Evolutionary conservation across 306 rosid species (phyloP).

Genomic region (Hylodesmum podocarpum): DNA sequence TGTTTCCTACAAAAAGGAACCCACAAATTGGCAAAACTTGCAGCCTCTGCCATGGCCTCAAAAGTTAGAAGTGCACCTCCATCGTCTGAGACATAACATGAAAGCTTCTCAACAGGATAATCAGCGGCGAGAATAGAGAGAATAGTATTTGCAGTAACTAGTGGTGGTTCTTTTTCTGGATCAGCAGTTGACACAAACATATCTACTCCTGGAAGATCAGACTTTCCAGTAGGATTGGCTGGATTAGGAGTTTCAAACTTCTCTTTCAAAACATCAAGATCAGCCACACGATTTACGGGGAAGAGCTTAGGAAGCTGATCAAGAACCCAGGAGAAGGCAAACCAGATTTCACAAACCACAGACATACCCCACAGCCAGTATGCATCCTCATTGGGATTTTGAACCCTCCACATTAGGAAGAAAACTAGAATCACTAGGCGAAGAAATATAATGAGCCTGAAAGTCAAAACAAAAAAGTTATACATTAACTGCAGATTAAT

Average conservation of each 20-base stretch:
- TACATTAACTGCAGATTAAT: background rate
- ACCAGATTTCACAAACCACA: constrained; percentile 82
- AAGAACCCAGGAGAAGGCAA: constrained; percentile 85
- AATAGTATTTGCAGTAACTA: constrained; percentile 82
- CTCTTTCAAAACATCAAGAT: constrained; percentile 57
- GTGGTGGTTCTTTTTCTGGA: constrained; percentile 82
- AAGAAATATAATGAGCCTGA: constrained; percentile 60
- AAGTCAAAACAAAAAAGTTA: constrained; percentile 6
- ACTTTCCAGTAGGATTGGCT: constrained; percentile 59
- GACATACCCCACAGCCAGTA: constrained; percentile 85
- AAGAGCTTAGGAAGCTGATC: constrained; percentile 85
- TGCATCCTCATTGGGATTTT: constrained; percentile 70
- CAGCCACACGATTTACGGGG: constrained; percentile 62
- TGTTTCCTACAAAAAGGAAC: constrained; percentile 85
- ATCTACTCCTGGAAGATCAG: constrained; percentile 84
- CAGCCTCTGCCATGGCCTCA: constrained; percentile 90
- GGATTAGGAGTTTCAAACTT: constrained; percentile 73
- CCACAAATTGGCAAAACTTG: constrained; percentile 84
- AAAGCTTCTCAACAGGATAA: constrained; percentile 76
- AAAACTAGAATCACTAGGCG: constrained; percentile 60
- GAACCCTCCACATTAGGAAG: constrained; percentile 62
- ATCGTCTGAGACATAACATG: constrained; percentile 85
- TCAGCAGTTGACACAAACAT: constrained; percentile 81
- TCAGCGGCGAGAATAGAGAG: constrained; percentile 74
- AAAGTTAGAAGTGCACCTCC: constrained; percentile 89